A percentile compares a stretch with the other conserved stretches of the same genome.
Evolutionary conservation across 768 basidiomycete species (phyloP).

Genomic region (Trichaptum fuscoviolaceum): DNA sequence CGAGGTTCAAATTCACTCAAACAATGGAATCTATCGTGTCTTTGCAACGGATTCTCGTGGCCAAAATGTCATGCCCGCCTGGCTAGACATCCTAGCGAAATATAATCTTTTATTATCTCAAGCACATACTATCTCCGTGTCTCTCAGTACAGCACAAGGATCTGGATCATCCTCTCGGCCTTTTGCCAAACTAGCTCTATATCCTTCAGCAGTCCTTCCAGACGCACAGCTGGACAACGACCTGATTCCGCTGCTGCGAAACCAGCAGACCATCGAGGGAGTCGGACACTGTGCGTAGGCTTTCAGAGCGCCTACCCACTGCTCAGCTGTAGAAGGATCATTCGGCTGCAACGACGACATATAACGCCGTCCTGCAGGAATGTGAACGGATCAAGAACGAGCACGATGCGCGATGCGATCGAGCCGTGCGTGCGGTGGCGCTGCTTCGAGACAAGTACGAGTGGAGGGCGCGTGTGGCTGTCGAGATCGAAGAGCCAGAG

Average conservation of each 20-base stretch:
- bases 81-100: slow-evolving; percentile 84
- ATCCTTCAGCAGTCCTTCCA: slow-evolving; percentile 52
- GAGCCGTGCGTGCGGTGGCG: slow-evolving; percentile 72
- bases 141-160: slow-evolving; percentile 32
- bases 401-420: slow-evolving; percentile 71
- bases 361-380: slow-evolving; percentile 62
- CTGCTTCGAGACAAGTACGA: slow-evolving; percentile 79
- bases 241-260: slow-evolving; percentile 68
- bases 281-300: slow-evolving; percentile 63
- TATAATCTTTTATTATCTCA: slow-evolving; percentile 83
- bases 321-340: not conserved
- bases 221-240: slow-evolving; percentile 70
- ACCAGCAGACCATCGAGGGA: slow-evolving; percentile 77
- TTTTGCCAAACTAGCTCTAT: slow-evolving; percentile 63
- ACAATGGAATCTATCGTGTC: slow-evolving; percentile 72
- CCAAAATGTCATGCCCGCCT: slow-evolving; percentile 61
- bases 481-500: slow-evolving; percentile 74
- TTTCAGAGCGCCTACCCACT: slow-evolving; percentile 56
- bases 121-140: slow-evolving; percentile 69
- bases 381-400: slow-evolving; percentile 61
- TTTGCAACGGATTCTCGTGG: slow-evolving; percentile 58
- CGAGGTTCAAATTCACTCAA: slow-evolving; percentile 71
- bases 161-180: slow-evolving; percentile 27
- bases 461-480: slow-evolving; percentile 76
- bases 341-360: slow-evolving; percentile 20